These are phyloP conservation scores for Fusarium robinianum DNA, from an alignment of 2,329 filamentous ascomycete species.

Conservation along the genomic window DNA sequence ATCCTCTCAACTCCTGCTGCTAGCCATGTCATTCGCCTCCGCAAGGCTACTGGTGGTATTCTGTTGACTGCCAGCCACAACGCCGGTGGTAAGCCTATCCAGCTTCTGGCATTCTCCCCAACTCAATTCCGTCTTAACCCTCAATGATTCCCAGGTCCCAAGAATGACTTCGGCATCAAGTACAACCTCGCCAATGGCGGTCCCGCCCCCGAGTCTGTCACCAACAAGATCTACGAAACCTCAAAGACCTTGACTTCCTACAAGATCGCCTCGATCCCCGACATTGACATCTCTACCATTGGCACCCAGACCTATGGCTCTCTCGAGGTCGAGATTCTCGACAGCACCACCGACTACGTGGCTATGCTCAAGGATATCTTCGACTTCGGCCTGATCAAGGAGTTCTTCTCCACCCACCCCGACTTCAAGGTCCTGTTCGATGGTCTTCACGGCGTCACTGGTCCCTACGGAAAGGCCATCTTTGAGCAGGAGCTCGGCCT, in stretches of 20 bases:
- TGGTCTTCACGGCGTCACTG: constrained; percentile 90
- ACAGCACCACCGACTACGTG: constrained; percentile 90
- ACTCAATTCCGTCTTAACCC: not conserved
- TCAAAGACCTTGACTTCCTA: constrained; percentile 90
- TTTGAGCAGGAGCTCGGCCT: constrained; percentile 93
- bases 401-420: constrained; percentile 82
- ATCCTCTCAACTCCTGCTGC: constrained; percentile 96
- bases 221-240: constrained; percentile 94
- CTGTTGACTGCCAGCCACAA: constrained; percentile 97
- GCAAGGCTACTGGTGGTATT: constrained; percentile 94
- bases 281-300: constrained; percentile 81
- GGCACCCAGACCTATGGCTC: constrained; percentile 82
- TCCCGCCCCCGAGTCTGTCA: constrained; percentile 92
- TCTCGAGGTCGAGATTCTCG: constrained; percentile 92
- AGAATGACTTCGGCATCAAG: constrained; percentile 98
- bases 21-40: constrained; percentile 92
- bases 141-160: constrained; percentile 65
- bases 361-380: constrained; percentile 98
- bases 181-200: constrained; percentile 98
- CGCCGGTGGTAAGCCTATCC: constrained; percentile 74
- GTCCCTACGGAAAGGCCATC: constrained; percentile 91
- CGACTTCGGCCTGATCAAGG: constrained; percentile 94
- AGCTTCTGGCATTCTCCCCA: not conserved
- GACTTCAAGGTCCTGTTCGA: constrained; percentile 99
- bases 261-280: constrained; percentile 85